phyloP scores from a whole-genome alignment of 2,329 filamentous ascomycete genomes.

The Orbilia blumenaviensis region DNA sequence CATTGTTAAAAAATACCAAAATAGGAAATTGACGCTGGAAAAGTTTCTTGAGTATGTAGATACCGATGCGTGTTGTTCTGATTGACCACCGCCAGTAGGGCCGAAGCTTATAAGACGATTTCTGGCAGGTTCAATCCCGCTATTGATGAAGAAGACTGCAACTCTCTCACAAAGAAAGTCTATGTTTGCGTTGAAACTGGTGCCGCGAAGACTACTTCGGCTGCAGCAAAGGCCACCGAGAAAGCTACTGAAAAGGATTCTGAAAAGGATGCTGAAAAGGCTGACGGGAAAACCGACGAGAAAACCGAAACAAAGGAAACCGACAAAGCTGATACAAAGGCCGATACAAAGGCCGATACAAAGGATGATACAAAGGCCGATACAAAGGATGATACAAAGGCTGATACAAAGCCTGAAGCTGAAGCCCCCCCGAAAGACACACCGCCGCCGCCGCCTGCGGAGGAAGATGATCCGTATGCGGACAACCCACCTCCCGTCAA shows the following conservation, averaged over 20 bases:
- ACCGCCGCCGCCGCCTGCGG: too few relatives aligned
- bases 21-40: neutral
- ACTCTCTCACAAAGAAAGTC: neutral
- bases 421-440: too few relatives aligned
- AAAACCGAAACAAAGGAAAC: too few relatives aligned
- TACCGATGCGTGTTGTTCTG: too few relatives aligned
- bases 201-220: neutral
- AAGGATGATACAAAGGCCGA: too few relatives aligned
- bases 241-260: neutral
- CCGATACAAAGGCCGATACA: too few relatives aligned
- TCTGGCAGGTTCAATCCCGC: conserved; percentile 1
- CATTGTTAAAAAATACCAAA: neutral
- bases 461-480: neutral
- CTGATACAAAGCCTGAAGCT: too few relatives aligned
- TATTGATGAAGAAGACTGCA: neutral
- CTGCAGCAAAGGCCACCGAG: neutral
- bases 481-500: neutral
- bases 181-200: conserved; percentile 15
- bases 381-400: too few relatives aligned
- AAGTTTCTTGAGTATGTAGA: neutral
- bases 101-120: neutral
- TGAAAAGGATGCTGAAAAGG: neutral
- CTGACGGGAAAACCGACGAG: neutral
- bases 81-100: neutral
- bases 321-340: too few relatives aligned